Conservation (phyloP, 768 basidiomycete genomes). For the Lentinula guzmanii region DNA sequence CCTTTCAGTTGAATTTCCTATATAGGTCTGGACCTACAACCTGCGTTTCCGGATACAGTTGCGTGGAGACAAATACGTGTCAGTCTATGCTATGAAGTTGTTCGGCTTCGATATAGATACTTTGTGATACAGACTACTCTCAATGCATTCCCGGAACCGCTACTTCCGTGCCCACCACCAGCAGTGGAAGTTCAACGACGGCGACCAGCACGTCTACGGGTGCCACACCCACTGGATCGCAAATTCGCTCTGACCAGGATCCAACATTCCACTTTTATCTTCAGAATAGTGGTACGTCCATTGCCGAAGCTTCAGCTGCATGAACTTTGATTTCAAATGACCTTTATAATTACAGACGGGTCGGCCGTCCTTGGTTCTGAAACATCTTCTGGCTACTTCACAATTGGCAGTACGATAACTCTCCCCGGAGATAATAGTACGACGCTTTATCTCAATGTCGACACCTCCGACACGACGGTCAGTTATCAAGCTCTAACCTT, state of each 20-base stretch:
- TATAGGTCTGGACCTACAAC: slow-evolving; percentile 35
- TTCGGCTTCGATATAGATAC: neutral
- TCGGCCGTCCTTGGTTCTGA: slow-evolving; percentile 47
- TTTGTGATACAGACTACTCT: slow-evolving; percentile 37
- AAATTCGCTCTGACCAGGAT: slow-evolving; percentile 45
- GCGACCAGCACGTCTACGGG: slow-evolving; percentile 25
- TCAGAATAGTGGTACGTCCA: slow-evolving; percentile 35
- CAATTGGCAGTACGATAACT: slow-evolving; percentile 39
- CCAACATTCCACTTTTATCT: slow-evolving; percentile 56
- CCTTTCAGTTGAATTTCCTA: neutral
- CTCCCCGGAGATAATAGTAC: slow-evolving; percentile 28
- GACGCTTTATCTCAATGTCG: slow-evolving; percentile 43
- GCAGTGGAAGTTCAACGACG: slow-evolving; percentile 20
- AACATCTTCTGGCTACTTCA: slow-evolving; percentile 43
- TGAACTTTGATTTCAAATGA: neutral
- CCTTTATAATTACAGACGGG: slow-evolving; percentile 27
- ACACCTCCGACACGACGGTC: slow-evolving; percentile 29
- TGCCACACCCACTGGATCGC: slow-evolving; percentile 34
- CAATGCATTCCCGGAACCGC: slow-evolving; percentile 42
- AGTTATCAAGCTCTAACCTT: slow-evolving; percentile 46
- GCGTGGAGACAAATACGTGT: slow-evolving; percentile 35
- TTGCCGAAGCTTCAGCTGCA: neutral
- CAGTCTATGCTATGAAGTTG: slow-evolving; percentile 2
- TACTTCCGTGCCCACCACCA: slow-evolving; percentile 15
- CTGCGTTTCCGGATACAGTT: slow-evolving; percentile 37